Evolutionary conservation across 2,329 filamentous ascomycete genomes (phyloP).

Genomic region (Clonostachys rosea): DNA sequence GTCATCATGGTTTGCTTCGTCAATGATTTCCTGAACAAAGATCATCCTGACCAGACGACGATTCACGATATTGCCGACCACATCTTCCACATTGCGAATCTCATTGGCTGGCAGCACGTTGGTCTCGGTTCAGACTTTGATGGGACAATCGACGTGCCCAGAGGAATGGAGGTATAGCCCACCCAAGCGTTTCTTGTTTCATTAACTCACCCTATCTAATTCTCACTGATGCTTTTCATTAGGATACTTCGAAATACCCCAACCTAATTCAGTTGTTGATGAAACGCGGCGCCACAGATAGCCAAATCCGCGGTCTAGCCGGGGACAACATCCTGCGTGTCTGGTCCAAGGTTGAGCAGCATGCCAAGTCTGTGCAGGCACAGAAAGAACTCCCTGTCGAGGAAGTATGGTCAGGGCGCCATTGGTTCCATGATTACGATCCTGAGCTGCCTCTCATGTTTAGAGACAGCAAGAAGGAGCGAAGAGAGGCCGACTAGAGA

Average conservation of each 20-base stretch:
- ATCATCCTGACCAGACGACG: slow-evolving; percentile 10
- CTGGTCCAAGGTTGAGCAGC: no score
- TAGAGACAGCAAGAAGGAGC: no score
- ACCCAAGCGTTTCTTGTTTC: no score
- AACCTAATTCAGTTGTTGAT: slow-evolving; percentile 5
- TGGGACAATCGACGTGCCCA: slow-evolving; percentile 4
- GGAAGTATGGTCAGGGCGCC: no score
- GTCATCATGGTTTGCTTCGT: slow-evolving; percentile 25
- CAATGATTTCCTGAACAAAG: slow-evolving; percentile 12
- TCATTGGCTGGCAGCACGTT: slow-evolving; percentile 9
- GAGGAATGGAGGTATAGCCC: slow-evolving; percentile 2
- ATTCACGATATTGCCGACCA: slow-evolving; percentile 17
- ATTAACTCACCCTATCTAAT: no score
- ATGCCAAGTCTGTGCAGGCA: no score
- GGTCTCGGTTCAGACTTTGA: slow-evolving; percentile 8
- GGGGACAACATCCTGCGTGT: slow-evolving; percentile 8
- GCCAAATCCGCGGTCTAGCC: slow-evolving; percentile 6
- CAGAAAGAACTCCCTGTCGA: no score
- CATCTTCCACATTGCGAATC: slow-evolving; percentile 4
- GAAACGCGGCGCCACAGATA: slow-evolving; percentile 8
- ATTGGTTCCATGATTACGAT: no score
- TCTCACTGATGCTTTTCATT: no score
- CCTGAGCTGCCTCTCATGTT: no score
- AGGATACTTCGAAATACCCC: slow-evolving; percentile 2
- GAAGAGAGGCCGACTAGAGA: no score